Conservation (phyloP, 164 flowering plant genomes). For the Chimonanthus praecox region DNA sequence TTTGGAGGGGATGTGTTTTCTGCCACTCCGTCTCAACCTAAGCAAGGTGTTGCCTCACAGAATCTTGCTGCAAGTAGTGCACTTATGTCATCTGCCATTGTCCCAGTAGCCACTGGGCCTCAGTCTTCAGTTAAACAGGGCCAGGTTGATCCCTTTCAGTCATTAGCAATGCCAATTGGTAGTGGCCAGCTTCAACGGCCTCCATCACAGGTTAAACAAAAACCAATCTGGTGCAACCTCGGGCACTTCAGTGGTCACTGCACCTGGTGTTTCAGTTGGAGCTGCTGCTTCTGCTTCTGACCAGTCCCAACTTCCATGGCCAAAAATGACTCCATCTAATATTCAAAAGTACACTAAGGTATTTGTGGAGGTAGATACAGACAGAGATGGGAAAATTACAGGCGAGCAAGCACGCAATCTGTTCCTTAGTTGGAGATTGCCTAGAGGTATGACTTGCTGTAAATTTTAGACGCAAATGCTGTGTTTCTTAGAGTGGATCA, state of each 20-base stretch:
- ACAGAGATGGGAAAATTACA: constrained; percentile 89
- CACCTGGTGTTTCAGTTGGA: constrained; percentile 45
- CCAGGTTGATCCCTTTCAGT: constrained; percentile 50
- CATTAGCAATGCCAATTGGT: constrained; percentile 36
- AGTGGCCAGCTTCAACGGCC: constrained; percentile 30
- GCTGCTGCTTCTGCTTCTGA: constrained; percentile 34
- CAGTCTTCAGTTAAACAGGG: constrained; percentile 47
- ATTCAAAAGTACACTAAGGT: constrained; percentile 82
- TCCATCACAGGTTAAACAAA: constrained; percentile 28
- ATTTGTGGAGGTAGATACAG: constrained; percentile 85
- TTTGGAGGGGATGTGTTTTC: constrained; percentile 74
- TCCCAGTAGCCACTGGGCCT: constrained; percentile 34
- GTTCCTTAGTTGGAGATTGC: constrained; percentile 93
- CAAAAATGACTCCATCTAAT: constrained; percentile 77
- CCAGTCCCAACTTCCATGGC: constrained; percentile 69
- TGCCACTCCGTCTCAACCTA: constrained; percentile 36
- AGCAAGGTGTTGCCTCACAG: constrained; percentile 28
- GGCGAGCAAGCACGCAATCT: constrained; percentile 89
- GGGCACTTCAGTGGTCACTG: constrained; percentile 25
- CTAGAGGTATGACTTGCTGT: constrained; percentile 52
- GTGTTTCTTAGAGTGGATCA: not conserved
- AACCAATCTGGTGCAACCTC: constrained; percentile 33
- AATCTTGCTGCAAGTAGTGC: constrained; percentile 31
- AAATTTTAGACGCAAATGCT: too few species aligned
- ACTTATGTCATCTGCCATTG: constrained; percentile 37